phyloP scores from a whole-genome alignment of 441 rosid genomes.

The Erodium moschatum region DNA sequence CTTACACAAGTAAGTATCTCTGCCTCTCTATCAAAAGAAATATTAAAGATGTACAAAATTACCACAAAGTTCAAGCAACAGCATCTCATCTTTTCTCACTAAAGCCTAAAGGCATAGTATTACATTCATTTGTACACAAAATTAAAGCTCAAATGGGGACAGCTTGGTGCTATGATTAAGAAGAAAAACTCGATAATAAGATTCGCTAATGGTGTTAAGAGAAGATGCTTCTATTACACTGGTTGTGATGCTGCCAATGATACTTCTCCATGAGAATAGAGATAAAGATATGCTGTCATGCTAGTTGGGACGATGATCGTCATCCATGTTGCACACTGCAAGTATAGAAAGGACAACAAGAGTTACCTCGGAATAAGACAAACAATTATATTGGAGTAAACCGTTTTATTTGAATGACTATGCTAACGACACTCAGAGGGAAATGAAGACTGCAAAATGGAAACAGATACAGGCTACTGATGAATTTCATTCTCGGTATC shows the following conservation, averaged over 20 bases:
- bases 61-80: slow-evolving; percentile 5
- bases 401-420: too few relatives aligned
- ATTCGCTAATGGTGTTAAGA: slow-evolving; percentile 24
- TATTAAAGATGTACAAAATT: not conserved
- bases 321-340: slow-evolving; percentile 93
- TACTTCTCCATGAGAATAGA: slow-evolving; percentile 92
- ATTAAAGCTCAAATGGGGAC: not conserved
- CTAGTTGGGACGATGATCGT: slow-evolving; percentile 78
- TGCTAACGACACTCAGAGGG: too few relatives aligned
- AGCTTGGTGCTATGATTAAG: slow-evolving; percentile 1
- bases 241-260: slow-evolving; percentile 95
- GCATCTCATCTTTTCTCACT: not conserved
- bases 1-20: too few relatives aligned
- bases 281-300: slow-evolving; percentile 87
- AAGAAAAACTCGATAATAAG: slow-evolving; percentile 1
- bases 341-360: slow-evolving; percentile 20
- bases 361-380: slow-evolving; percentile 7
- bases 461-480: too few relatives aligned
- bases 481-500: too few relatives aligned
- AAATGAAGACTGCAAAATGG: too few relatives aligned
- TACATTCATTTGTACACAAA: not conserved
- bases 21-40: too few relatives aligned
- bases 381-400: not conserved
- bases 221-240: slow-evolving; percentile 94
- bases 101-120: not conserved